Base-by-base conservation (phyloP, 129 eudicot genomes). In the Solidago caesia region DNA sequence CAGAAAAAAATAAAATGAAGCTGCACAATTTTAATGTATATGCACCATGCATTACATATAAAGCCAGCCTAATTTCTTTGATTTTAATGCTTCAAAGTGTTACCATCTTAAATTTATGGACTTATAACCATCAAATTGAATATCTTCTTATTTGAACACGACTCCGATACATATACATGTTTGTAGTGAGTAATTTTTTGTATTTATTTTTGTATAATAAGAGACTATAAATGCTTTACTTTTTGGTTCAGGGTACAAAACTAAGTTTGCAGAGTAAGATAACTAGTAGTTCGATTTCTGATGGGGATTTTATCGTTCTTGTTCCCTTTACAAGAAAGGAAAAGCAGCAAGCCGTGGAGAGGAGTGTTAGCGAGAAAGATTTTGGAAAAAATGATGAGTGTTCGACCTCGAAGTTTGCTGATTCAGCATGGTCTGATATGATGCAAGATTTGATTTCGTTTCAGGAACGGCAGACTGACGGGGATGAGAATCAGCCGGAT, bases 371-470 rank as follows among this genome's bases (percentile, higher is more conserved):
- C 67, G 75, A 64, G 29, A 78, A 69, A 2, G 21, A 55, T 21
- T 58, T 78, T 7, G 64, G 73, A 48, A 84, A 58, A 46, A 47
- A 62, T 21, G 48, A 26, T 44, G 83, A 80, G 55, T 78, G 77
- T 59, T 76, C 82, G 13, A 74, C 85, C 13, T 79, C 77, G 11
- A 82, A 68, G 43, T 68, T 81, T 47, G 89, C 96, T 65, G 89
- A 90, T 55, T 84, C 92, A 8, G 82, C 85, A 53, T 93, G 92
- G 92, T 83, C 91, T 8, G 92, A 90, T 64, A 80, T 93, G 86
- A 86, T 82, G 89, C 85, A 90, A 81, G 96, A 88, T 45, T 58
- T 92, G 5, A 83, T 90, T 7, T 71, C 73, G 64, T 67, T 88
- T 16, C 76, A 48, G 61, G 77, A 75, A 27, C 29, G 72, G 4